Percentiles rank a stretch among this genome's conserved stretches.
Evolutionary conservation across 257 asterid species (phyloP).

Genomic region (Solanum bukasovii): DNA sequence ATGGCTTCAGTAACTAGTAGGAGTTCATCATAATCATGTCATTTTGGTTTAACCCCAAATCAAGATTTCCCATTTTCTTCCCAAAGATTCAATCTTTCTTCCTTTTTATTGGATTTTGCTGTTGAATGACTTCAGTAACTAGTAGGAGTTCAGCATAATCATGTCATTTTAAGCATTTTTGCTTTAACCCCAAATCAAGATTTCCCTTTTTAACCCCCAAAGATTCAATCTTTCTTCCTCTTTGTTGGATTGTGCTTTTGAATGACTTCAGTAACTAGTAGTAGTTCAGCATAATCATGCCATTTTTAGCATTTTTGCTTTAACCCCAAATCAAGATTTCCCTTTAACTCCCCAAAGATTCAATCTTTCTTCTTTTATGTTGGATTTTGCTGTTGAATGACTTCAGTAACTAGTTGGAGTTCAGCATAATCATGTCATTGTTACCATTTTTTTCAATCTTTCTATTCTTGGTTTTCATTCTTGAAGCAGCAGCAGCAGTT

Average conservation of each 20-base stretch:
- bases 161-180: constrained; percentile 9
- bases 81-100: not conserved
- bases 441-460: not conserved
- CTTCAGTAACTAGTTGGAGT: not conserved
- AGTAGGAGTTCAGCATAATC: not conserved
- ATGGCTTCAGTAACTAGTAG: not conserved
- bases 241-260: too few species aligned
- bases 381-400: constrained; percentile 6
- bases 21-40: constrained; percentile 3
- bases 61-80: not conserved
- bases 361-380: not conserved
- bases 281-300: not conserved
- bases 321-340: not conserved
- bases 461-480: constrained; percentile 7
- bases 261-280: not conserved
- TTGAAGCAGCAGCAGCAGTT: constrained; percentile 2
- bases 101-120: not conserved
- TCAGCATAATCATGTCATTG: constrained; percentile 8
- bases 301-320: not conserved
- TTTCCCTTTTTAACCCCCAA: not conserved
- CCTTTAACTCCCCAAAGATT: not conserved
- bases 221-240: not conserved
- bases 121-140: not conserved
- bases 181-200: not conserved
- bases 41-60: constrained; percentile 5